Evolutionary conservation across 495 filamentous ascomycete species (phyloP), one percentile per base, ranked within the genome.

Genomic region (Daldinia loculata): DNA sequence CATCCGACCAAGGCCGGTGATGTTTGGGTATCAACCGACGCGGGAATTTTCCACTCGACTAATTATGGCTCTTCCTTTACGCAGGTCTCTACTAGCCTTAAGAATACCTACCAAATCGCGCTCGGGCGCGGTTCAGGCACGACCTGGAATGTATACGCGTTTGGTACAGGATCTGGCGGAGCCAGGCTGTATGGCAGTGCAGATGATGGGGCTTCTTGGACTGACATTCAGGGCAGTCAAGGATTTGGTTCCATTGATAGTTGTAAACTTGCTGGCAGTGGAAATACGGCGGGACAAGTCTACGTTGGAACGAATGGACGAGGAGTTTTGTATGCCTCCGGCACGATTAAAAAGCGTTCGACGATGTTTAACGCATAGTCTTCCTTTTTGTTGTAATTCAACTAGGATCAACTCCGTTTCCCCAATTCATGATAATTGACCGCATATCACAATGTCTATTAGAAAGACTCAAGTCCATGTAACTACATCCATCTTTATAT

Each of bases 281-380:
- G 80, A 60, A 84, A 83, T 27, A 79, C 79, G 7, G 81, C 80
- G 24, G 84, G 84, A 19, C 83, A 82, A 63, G 87, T 89, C 0
- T 88, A 84, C 63, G 79, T 89, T 34, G 87, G 87, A 1, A 89
- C 86, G 0, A 89, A 89, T 51, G 87, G 87, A 0, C 80, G 87
- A 3, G 87, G 87, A 39, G 86, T 87, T 5, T 81, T 89, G 30
- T 87, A 83, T 66, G 86, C 79, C 32, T 72, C 72, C 3, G 71
- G 74, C 12, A 63, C 63, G 27, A 62, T 71, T n/a, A 9, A 59
- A n/a, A 71, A 71, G 56, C 59, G 61, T 27, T 26, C 41, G 29
- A 57, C 50, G 38, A 29, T 17, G 17, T 57, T 59, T 32, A 56
- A 45, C 7, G 67, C 62, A 9, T 70, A 63, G 52, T 61, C n/a